Evolutionary conservation across 2,329 filamentous ascomycete species (phyloP), one percentile per base, ranked within the genome.

Genomic region (Aspergillus pseudoglaucus): DNA sequence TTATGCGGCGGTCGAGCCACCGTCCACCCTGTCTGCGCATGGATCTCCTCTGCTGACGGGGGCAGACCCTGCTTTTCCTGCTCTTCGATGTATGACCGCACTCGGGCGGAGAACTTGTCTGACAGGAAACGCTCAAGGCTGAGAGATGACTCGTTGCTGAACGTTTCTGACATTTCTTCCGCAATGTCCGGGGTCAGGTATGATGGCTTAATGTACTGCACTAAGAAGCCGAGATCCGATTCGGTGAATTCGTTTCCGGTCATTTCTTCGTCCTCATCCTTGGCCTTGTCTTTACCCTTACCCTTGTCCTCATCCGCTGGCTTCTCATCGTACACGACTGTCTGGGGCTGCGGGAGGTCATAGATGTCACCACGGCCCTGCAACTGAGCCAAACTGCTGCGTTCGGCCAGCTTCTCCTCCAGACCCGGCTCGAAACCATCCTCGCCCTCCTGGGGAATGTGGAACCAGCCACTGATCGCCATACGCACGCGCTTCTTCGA

Each of bases 391-490:
- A 97, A 77, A 60, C 90, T 90, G 68, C 90, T 97, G 69, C 89
- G 89, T 66, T 89, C 85, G 10, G 88, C 88, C 53, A 94, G 81
- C 64, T 85, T 87, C 73, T 94, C 89, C 67, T 97, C 91, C 47
- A 93, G 78, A 3, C 91, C 93, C 63, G 87, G 76, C 58, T 95
- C 83, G 59, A 86, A 98, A 39, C 93, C 93, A 22, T 95, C 89
- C 68, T 98, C 93, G 47, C 91, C 91, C 58, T 87, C 73, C 70
- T 98, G 93, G 0, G 93, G 93, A 54, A 98, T 97, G 69, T 98
- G 93, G 68, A 94, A 98, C 93, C 93, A 98, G 45, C 93, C 93
- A 64, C 89, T 95, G 63, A 98, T 95, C 44, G 93, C 93, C 91
- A 98, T 97, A 57, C 93, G 84, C 43, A 96, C 82, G 7, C 70